Percentiles rank a stretch among this genome's conserved stretches.
phyloP scores from a whole-genome alignment of 352 stramenopile species.

The Phytophthora multivora region DNA sequence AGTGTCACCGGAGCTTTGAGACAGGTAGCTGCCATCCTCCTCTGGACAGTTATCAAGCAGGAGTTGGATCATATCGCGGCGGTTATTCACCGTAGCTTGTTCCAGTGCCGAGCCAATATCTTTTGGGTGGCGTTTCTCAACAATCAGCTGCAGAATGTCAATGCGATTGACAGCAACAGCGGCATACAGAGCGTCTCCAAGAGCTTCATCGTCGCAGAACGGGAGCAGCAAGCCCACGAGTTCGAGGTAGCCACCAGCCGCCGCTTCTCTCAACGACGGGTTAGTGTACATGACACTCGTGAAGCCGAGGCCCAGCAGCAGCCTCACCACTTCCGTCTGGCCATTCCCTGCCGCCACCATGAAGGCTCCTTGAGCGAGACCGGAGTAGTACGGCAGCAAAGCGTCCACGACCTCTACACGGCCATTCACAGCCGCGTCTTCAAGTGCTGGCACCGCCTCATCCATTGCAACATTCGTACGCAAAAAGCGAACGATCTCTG shows the following conservation, averaged over 20 bases:
- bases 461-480: conserved; percentile 10
- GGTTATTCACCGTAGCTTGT: conserved; percentile 7
- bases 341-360: conserved; percentile 14
- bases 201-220: conserved; percentile 13
- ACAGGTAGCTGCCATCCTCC: conserved; percentile 11
- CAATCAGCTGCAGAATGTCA: conserved; percentile 15
- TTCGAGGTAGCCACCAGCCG: conserved; percentile 8
- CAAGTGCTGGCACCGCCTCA: conserved; percentile 7
- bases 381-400: conserved; percentile 14
- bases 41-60: conserved; percentile 19
- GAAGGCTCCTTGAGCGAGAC: conserved; percentile 18
- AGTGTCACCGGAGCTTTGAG: neutral
- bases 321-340: conserved; percentile 4
- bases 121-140: conserved; percentile 13
- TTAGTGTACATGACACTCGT: conserved; percentile 20
- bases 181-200: conserved; percentile 7
- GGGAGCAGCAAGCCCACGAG: conserved; percentile 10
- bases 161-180: conserved; percentile 4
- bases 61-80: conserved; percentile 6
- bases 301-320: conserved; percentile 9
- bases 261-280: conserved; percentile 12
- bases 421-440: conserved; percentile 7
- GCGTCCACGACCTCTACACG: conserved; percentile 8
- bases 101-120: conserved; percentile 17
- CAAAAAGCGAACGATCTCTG: conserved; percentile 9